Conservation (phyloP, 352 stramenopile species). For the Globisporangium lucens region DNA sequence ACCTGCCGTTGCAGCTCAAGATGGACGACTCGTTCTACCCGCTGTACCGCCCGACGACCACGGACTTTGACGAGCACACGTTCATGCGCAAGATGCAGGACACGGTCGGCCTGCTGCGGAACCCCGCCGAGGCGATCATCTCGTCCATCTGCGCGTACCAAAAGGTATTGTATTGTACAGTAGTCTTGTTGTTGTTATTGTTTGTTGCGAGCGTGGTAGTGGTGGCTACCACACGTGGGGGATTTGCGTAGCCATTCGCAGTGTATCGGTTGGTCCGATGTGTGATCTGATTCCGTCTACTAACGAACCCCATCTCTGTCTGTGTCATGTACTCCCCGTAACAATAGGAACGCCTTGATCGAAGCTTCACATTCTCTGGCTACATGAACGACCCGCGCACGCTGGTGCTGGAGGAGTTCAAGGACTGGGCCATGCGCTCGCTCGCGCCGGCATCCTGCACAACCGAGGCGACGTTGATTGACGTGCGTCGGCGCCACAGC, state of each 20-base stretch:
- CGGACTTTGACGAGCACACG: slow-evolving; percentile 85
- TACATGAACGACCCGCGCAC: slow-evolving; percentile 84
- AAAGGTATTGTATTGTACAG: slow-evolving; percentile 21
- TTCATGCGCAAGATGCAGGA: slow-evolving; percentile 89
- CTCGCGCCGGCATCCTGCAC: slow-evolving; percentile 72
- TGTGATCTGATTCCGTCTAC: neutral
- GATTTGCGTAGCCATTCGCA: neutral
- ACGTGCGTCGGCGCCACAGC: slow-evolving; percentile 68
- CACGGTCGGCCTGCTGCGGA: slow-evolving; percentile 71
- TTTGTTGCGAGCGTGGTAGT: neutral
- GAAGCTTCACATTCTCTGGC: slow-evolving; percentile 66
- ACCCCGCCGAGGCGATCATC: slow-evolving; percentile 83
- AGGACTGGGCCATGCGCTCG: slow-evolving; percentile 82
- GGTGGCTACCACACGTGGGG: neutral
- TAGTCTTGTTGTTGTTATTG: neutral
- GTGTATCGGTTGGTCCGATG: neutral
- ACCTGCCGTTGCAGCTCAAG: slow-evolving; percentile 78
- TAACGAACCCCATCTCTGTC: neutral
- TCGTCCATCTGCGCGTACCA: slow-evolving; percentile 85
- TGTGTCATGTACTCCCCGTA: neutral
- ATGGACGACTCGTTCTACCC: slow-evolving; percentile 86
- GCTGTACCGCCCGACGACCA: slow-evolving; percentile 64
- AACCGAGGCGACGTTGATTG: slow-evolving; percentile 71
- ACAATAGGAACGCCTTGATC: slow-evolving; percentile 63
- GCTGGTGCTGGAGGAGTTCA: slow-evolving; percentile 82